Conservation (phyloP, 352 stramenopile genomes). For the Pythium myriotylum region DNA sequence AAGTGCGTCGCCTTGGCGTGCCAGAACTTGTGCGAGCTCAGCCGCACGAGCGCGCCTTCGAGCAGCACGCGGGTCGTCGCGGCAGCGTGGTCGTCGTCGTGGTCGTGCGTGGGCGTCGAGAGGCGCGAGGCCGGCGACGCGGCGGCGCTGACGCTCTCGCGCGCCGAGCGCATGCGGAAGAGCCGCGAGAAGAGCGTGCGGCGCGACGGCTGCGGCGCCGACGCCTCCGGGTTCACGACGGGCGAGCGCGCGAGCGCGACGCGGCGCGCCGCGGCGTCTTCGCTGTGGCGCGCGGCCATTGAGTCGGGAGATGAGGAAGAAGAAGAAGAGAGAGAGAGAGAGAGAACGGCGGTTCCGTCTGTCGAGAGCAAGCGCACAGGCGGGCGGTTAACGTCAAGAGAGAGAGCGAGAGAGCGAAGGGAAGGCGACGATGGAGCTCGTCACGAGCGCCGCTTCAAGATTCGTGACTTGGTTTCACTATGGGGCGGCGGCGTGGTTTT, state of each 20-base stretch:
- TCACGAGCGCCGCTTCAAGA: constrained; percentile 19
- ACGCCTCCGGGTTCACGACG: constrained; percentile 11
- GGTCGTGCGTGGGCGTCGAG: constrained; percentile 18
- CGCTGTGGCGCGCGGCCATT: constrained; percentile 6
- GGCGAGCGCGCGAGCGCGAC: constrained; percentile 10
- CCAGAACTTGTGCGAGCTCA: constrained; percentile 61
- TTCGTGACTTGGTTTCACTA: constrained; percentile 21
- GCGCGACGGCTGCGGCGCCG: constrained; percentile 13
- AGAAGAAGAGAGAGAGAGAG: not conserved
- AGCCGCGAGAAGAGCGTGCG: constrained; percentile 30
- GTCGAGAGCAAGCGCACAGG: no score
- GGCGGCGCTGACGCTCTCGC: constrained; percentile 8
- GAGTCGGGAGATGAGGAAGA: no score
- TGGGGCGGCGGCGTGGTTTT: not conserved
- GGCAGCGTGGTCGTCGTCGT: not conserved
- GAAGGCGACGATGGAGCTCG: no score
- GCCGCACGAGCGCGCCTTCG: constrained; percentile 54
- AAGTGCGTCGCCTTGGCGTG: constrained; percentile 62
- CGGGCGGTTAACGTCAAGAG: no score
- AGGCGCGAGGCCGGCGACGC: constrained; percentile 18
- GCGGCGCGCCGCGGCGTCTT: constrained; percentile 12
- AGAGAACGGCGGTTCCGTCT: no score
- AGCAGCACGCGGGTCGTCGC: constrained; percentile 36
- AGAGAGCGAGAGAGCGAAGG: not conserved
- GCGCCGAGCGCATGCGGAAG: constrained; percentile 22